Evolutionary conservation across 2,329 filamentous ascomycete species (phyloP).

Genomic region (Cladosporium colombiae): DNA sequence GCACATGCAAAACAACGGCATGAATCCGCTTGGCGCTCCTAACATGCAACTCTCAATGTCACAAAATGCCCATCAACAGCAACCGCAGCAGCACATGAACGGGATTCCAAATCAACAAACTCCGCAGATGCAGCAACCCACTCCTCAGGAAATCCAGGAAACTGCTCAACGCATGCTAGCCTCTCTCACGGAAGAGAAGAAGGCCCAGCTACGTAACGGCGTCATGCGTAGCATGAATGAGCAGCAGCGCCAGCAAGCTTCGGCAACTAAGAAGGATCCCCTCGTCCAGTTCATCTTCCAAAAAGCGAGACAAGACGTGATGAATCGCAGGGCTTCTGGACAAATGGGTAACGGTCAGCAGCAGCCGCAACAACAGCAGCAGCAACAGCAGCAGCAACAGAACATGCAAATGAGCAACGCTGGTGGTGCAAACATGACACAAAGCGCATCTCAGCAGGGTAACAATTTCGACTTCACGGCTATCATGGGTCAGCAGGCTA

Average conservation of each 20-base stretch:
- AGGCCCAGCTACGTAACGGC: constrained; percentile 26
- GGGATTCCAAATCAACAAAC: constrained; percentile 9
- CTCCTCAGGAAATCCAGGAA: constrained; percentile 25
- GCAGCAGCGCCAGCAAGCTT: constrained; percentile 28
- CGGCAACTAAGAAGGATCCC: constrained; percentile 27
- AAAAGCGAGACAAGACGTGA: constrained; percentile 23
- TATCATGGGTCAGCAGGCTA: constrained; percentile 61
- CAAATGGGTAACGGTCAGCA: constrained; percentile 15
- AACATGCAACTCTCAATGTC: constrained; percentile 26
- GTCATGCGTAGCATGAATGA: constrained; percentile 26
- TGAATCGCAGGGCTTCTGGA: constrained; percentile 12
- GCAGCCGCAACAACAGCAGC: constrained; percentile 23
- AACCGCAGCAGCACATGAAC: constrained; percentile 18
- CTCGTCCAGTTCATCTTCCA: constrained; percentile 26
- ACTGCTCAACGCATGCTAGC: constrained; percentile 27
- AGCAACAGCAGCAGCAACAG: constrained; percentile 21
- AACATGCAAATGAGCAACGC: constrained; percentile 37
- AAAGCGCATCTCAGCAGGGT: constrained; percentile 15
- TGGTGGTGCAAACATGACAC: constrained; percentile 24
- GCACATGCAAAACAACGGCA: constrained; percentile 23
- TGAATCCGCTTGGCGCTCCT: constrained; percentile 25
- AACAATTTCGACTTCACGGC: constrained; percentile 54
- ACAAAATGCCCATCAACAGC: constrained; percentile 24
- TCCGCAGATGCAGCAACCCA: constrained; percentile 20
- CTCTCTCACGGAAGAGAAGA: constrained; percentile 31